A percentile compares a stretch with the other conserved stretches of the same genome.
Evolutionary conservation across 495 filamentous ascomycete species (phyloP).

Genomic region (Penicillium pancosmium): DNA sequence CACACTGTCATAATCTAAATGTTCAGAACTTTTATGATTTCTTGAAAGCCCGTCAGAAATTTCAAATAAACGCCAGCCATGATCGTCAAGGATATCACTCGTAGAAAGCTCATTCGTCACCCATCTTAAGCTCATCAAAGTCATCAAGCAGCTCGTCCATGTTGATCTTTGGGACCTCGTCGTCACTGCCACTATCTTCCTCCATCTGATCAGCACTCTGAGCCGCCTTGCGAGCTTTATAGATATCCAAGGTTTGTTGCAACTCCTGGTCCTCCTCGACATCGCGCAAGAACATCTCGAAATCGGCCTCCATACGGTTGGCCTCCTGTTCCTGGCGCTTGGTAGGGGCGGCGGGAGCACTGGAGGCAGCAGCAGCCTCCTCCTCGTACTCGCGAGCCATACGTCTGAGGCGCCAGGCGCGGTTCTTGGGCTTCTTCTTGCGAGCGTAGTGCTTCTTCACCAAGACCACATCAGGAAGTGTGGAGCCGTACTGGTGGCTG

Average conservation of each 20-base stretch:
- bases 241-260: slow-evolving; percentile 78
- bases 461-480: slow-evolving; percentile 87
- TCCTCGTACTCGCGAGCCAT: slow-evolving; percentile 87
- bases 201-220: slow-evolving; percentile 61
- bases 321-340: slow-evolving; percentile 72
- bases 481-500: slow-evolving; percentile 66
- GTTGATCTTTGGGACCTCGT: slow-evolving; percentile 73
- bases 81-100: slow-evolving; percentile 34
- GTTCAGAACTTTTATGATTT: slow-evolving; percentile 21
- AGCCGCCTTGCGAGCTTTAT: slow-evolving; percentile 64
- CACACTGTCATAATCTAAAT: slow-evolving; percentile 18
- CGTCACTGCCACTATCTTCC: slow-evolving; percentile 63
- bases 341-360: slow-evolving; percentile 24
- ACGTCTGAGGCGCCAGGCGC: slow-evolving; percentile 91
- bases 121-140: slow-evolving; percentile 80
- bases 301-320: slow-evolving; percentile 83
- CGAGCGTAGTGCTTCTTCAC: slow-evolving; percentile 95
- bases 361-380: slow-evolving; percentile 46
- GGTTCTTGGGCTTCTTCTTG: slow-evolving; percentile 80
- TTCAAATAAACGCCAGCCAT: slow-evolving; percentile 34
- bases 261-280: slow-evolving; percentile 95
- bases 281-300: slow-evolving; percentile 95
- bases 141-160: slow-evolving; percentile 88
- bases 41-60: slow-evolving; percentile 14
- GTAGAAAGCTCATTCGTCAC: slow-evolving; percentile 39